Percentiles rank a stretch among this genome's conserved stretches.
Evolutionary conservation across 345 rosid species (phyloP).

Genomic region (Hibiscus tridactylites): DNA sequence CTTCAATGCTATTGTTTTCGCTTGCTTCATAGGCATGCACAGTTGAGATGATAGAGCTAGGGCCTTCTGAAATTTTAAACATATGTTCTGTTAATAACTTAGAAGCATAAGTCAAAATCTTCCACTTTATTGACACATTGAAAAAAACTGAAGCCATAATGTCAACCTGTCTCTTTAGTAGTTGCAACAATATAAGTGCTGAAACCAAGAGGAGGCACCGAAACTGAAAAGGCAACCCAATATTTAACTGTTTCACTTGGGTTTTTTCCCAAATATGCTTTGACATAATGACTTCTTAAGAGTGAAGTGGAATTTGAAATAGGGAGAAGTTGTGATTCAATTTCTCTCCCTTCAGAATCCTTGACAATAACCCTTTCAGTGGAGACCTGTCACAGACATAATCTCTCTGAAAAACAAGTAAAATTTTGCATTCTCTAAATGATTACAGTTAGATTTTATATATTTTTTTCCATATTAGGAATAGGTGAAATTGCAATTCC

Average conservation of each 20-base stretch:
- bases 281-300: constrained; percentile 49
- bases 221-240: constrained; percentile 79
- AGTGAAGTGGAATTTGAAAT: constrained; percentile 42
- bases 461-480: background rate
- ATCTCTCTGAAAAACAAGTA: background rate
- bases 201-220: constrained; percentile 92
- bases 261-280: constrained; percentile 60
- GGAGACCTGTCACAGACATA: constrained; percentile 45
- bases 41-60: constrained; percentile 38
- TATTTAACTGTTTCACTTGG: constrained; percentile 42
- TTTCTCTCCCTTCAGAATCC: constrained; percentile 60
- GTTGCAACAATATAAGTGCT: constrained; percentile 58
- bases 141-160: constrained; percentile 9
- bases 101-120: background rate
- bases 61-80: constrained; percentile 25
- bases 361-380: constrained; percentile 33
- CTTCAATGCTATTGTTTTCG: constrained; percentile 36
- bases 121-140: constrained; percentile 8
- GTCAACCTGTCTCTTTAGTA: constrained; percentile 56
- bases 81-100: background rate
- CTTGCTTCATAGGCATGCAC: constrained; percentile 35
- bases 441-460: background rate
- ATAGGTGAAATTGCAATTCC: constrained; percentile 2
- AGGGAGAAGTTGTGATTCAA: constrained; percentile 77
- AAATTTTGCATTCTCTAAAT: background rate